phyloP scores from a whole-genome alignment of 805 yeast species.

The Kuraishia ogatae region DNA sequence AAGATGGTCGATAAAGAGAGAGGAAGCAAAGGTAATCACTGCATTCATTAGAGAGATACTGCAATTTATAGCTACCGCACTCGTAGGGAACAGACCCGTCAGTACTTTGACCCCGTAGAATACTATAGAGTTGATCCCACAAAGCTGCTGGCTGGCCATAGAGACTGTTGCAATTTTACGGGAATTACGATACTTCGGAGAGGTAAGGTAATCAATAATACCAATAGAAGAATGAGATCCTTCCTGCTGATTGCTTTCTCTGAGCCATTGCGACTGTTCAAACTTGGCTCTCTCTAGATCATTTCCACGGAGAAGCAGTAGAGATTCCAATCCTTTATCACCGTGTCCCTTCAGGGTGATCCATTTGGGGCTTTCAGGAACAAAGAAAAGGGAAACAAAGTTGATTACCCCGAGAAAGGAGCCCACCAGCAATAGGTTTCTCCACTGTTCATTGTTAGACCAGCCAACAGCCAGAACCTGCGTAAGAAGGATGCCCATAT shows the following conservation, averaged over 20 bases:
- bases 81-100: constrained; percentile 59
- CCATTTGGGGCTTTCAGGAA: constrained; percentile 84
- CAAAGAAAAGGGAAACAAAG: constrained; percentile 29
- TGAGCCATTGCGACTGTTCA: constrained; percentile 22
- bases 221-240: constrained; percentile 16
- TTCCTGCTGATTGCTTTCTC: constrained; percentile 15
- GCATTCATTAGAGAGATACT: constrained; percentile 69
- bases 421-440: constrained; percentile 59
- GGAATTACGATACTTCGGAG: constrained; percentile 46
- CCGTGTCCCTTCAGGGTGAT: constrained; percentile 38
- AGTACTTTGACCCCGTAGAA: constrained; percentile 89
- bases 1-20: constrained; percentile 61
- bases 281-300: constrained; percentile 7
- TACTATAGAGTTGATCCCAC: constrained; percentile 88
- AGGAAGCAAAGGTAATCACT: constrained; percentile 63
- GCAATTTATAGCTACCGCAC: constrained; percentile 67
- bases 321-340: constrained; percentile 12
- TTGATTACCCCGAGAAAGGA: constrained; percentile 42
- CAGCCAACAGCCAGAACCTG: constrained; percentile 65
- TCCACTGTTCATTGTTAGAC: constrained; percentile 66
- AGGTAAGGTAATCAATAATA: constrained; percentile 37
- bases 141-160: constrained; percentile 80
- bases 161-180: constrained; percentile 60
- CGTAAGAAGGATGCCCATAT: constrained; percentile 74
- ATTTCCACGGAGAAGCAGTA: constrained; percentile 28